A percentile compares a stretch with the other conserved stretches of the same genome.
Evolutionary conservation across 1,139 yeast genomes (phyloP).

Genomic region (Taphrina communis): DNA sequence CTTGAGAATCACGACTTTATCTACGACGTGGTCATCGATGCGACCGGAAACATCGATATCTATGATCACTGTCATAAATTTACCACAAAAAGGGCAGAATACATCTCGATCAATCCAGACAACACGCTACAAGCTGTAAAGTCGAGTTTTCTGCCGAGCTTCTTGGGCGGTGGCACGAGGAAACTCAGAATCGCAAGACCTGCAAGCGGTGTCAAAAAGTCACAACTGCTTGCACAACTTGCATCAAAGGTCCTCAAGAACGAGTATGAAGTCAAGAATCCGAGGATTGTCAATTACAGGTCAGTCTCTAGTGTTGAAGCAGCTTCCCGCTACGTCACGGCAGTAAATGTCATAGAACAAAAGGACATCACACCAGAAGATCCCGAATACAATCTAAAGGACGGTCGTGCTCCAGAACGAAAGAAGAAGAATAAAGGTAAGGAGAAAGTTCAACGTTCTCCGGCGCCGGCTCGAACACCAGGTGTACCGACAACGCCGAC

Average conservation of each 20-base stretch:
- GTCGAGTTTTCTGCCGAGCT: conserved; percentile 29
- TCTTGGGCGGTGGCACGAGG: conserved; percentile 36
- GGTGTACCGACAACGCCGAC: conserved; percentile 13
- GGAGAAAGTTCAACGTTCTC: conserved; percentile 9
- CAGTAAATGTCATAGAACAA: conserved; percentile 35
- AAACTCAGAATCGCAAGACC: conserved; percentile 19
- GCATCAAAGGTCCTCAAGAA: conserved; percentile 17
- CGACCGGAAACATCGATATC: conserved; percentile 34
- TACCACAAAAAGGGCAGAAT: conserved; percentile 24
- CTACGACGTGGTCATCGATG: conserved; percentile 31
- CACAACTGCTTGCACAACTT: conserved; percentile 13
- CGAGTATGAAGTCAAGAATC: conserved; percentile 18
- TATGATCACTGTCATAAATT: conserved; percentile 34
- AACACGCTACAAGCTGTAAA: conserved; percentile 17
- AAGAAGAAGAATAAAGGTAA: conserved; percentile 17
- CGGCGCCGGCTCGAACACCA: background rate
- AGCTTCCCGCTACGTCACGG: conserved; percentile 25
- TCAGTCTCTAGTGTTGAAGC: conserved; percentile 21
- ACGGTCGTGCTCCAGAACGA: conserved; percentile 6
- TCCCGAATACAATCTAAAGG: conserved; percentile 5
- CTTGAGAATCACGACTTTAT: conserved; percentile 21
- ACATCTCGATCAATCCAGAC: conserved; percentile 31
- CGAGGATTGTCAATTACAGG: conserved; percentile 18
- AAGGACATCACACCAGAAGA: conserved; percentile 37
- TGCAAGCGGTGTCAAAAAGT: conserved; percentile 14